These are phyloP conservation scores for Adansonia gregorii DNA, from an alignment of 441 rosid species.

Conservation along the genomic window DNA sequence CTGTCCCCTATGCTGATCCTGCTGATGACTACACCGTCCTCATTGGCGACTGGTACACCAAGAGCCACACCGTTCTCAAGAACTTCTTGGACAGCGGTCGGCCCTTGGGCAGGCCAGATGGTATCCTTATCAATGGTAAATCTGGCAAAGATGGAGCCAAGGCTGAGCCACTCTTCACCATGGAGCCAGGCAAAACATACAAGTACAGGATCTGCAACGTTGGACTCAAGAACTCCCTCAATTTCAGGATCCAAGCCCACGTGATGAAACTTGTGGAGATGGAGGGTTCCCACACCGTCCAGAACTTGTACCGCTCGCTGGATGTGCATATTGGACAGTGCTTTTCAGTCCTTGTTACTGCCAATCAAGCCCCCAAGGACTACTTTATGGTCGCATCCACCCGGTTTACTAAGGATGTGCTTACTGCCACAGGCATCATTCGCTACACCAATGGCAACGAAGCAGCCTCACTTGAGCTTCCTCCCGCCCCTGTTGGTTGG, in stretches of 20 bases:
- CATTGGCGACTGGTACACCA: slow-evolving; percentile 64
- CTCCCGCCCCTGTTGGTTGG: slow-evolving; percentile 43
- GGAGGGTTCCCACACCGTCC: slow-evolving; percentile 68
- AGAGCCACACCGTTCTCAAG: slow-evolving; percentile 49
- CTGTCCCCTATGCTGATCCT: slow-evolving; percentile 66
- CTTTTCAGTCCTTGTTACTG: slow-evolving; percentile 55
- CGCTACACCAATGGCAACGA: slow-evolving; percentile 59
- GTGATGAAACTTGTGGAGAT: slow-evolving; percentile 60
- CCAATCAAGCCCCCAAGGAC: slow-evolving; percentile 61
- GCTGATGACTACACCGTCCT: slow-evolving; percentile 72
- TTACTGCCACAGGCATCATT: slow-evolving; percentile 49
- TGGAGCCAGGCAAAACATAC: slow-evolving; percentile 69
- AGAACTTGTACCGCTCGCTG: slow-evolving; percentile 52
- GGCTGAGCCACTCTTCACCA: slow-evolving; percentile 60
- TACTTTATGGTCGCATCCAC: slow-evolving; percentile 75
- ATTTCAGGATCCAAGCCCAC: slow-evolving; percentile 64
- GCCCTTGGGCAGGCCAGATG: slow-evolving; percentile 56
- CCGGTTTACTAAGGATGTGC: slow-evolving; percentile 48
- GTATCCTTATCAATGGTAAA: slow-evolving; percentile 69
- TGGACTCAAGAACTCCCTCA: slow-evolving; percentile 53
- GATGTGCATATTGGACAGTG: slow-evolving; percentile 71
- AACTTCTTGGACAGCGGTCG: slow-evolving; percentile 57
- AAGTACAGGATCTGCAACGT: slow-evolving; percentile 60
- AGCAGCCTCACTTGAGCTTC: slow-evolving; percentile 45
- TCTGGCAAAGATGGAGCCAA: slow-evolving; percentile 44